Base-by-base conservation (phyloP, 345 rosid species). In the Dipteronia sinensis region DNA sequence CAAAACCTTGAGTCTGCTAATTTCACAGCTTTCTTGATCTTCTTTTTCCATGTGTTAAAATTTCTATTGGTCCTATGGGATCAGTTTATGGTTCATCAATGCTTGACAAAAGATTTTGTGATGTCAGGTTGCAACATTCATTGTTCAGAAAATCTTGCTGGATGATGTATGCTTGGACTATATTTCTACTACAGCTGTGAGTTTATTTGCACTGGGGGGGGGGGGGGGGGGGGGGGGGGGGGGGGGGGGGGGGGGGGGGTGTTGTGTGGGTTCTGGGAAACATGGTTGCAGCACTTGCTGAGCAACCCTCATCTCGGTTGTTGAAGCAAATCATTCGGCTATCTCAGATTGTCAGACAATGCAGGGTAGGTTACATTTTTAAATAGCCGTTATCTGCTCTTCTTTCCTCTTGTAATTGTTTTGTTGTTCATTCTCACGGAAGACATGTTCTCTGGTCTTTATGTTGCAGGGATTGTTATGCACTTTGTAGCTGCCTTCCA, bases 151-250 rank as follows among this genome's bases (percentile, higher is more conserved):
- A 81, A 96, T 96, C 76, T 75, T 94, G 81, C 79, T 89, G 81
- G 99, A 96, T 87, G 98, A 90, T 79, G 94, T 94, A 83, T 98
- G 99, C 75, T 82, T 95, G 92, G 98, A 95, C 79, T 93, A 95
- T 80, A 93, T 95, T 46, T 95, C 94, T 73, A 90, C 97, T 27
- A 92, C 94, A 46, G 95, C 98, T 31, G 99, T 94, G 86, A 82
- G 98, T 17, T 92, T 96, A 85, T 96, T 91, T 61, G 98, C 98
- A 10, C 91, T 94, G 53, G 98, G 98, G 73, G n/a, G n/a, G n/a
- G n/a, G n/a, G n/a, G n/a, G n/a, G n/a, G n/a, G n/a, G n/a, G n/a
- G n/a, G n/a, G n/a, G n/a, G n/a, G n/a, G n/a, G n/a, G n/a, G n/a
- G n/a, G n/a, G n/a, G n/a, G n/a, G n/a, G n/a, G n/a, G n/a, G n/a